Conservation (phyloP, 2,329 filamentous ascomycete genomes). For the Cytospora piceicola region DNA sequence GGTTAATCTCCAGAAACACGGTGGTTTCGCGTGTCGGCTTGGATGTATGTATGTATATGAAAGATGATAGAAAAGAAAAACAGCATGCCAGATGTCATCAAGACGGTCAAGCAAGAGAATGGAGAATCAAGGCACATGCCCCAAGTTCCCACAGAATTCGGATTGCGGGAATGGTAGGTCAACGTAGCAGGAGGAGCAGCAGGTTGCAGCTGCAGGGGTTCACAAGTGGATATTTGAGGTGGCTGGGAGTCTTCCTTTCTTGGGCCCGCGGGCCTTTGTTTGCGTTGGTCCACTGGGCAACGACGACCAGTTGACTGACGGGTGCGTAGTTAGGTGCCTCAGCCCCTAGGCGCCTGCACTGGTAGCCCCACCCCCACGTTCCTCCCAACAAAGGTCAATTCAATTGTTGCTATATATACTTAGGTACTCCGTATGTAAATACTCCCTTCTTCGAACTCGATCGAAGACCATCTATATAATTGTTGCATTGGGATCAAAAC, state of each 20-base stretch:
- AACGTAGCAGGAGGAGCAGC: constrained; percentile 2
- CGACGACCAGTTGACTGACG: background rate
- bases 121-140: background rate
- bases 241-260: background rate
- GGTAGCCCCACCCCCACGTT: background rate
- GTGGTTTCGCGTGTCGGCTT: background rate
- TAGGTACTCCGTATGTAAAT: too few relatives aligned
- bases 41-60: background rate
- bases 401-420: background rate
- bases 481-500: too few relatives aligned
- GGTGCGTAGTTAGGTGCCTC: too few relatives aligned
- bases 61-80: background rate
- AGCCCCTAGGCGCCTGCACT: too few relatives aligned
- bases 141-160: constrained; percentile 1
- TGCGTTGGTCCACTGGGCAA: constrained; percentile 1
- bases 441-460: background rate
- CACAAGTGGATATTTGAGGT: constrained; percentile 4
- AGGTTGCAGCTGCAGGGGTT: constrained; percentile 3
- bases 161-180: constrained; percentile 1
- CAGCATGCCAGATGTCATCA: background rate
- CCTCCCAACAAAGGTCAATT: background rate
- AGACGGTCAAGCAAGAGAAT: background rate
- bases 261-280: background rate
- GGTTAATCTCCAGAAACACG: background rate
- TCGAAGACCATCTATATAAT: background rate